Conservation (phyloP, 129 eudicot genomes). For the Artemisia argyi region DNA sequence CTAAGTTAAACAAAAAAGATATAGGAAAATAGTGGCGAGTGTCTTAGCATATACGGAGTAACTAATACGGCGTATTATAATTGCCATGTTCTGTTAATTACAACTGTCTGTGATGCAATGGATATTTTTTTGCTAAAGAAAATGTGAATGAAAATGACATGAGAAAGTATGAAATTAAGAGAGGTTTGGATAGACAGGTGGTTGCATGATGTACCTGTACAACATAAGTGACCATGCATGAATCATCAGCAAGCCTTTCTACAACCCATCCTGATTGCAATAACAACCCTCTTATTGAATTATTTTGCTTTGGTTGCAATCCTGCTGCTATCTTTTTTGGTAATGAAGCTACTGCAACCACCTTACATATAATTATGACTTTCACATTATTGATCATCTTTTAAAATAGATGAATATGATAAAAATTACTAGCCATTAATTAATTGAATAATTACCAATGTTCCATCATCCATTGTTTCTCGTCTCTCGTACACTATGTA, state of each 20-base stretch:
- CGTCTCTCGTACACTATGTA: constrained; percentile 91
- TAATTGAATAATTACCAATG: constrained; percentile 47
- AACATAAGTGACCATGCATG: constrained; percentile 91
- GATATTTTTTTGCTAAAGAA: no score
- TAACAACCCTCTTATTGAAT: constrained; percentile 78
- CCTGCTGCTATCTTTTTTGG: constrained; percentile 98
- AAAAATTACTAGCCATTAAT: background rate
- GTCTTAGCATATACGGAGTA: no score
- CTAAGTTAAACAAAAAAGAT: no score
- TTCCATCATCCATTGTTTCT: constrained; percentile 96
- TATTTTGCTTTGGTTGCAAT: constrained; percentile 79
- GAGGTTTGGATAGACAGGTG: background rate
- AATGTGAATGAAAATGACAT: no score
- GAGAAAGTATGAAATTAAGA: background rate
- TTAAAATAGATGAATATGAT: background rate
- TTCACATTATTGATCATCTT: constrained; percentile 5
- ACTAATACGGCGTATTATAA: no score
- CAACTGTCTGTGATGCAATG: no score
- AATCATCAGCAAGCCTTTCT: constrained; percentile 79
- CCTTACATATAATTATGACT: constrained; percentile 29
- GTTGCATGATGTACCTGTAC: constrained; percentile 70
- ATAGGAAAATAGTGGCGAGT: no score
- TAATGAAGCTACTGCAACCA: constrained; percentile 97
- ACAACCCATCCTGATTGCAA: constrained; percentile 98
- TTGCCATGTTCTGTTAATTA: no score